These are phyloP conservation scores for Amphicarpaea edgeworthii DNA, from an alignment of 306 rosid species.

Conservation along the genomic window DNA sequence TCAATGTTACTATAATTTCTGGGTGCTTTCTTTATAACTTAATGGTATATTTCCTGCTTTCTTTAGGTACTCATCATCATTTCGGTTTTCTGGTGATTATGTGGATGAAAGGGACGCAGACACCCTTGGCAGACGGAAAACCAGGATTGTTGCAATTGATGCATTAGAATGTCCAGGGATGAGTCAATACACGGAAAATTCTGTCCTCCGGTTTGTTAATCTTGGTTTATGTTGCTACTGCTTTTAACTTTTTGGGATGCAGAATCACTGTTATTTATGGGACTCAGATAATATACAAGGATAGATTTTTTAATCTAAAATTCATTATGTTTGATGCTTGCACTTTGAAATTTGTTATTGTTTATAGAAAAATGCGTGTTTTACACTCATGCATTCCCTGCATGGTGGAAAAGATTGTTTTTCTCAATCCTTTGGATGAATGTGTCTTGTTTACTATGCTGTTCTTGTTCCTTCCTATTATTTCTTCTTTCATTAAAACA, in stretches of 20 bases:
- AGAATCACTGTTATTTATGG: background rate
- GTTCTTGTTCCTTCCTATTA: background rate
- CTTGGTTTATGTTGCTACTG: conserved; percentile 29
- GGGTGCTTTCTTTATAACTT: conserved; percentile 37
- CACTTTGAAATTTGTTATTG: conserved; percentile 35
- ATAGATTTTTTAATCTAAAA: conserved; percentile 1
- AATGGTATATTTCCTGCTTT: conserved; percentile 43
- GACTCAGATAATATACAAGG: background rate
- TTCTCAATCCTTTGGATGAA: background rate
- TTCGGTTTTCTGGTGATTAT: conserved; percentile 77
- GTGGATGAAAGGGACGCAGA: conserved; percentile 69
- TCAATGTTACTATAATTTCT: conserved; percentile 12
- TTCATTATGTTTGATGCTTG: background rate
- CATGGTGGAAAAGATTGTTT: too few species aligned
- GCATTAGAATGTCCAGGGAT: conserved; percentile 78
- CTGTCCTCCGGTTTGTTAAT: conserved; percentile 75
- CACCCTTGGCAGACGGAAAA: conserved; percentile 73
- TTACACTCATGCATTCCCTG: too few species aligned
- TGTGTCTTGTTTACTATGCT: background rate
- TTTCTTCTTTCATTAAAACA: conserved; percentile 15
- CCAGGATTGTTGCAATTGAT: conserved; percentile 83
- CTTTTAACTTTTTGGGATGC: background rate
- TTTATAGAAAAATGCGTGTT: background rate
- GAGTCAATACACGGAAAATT: conserved; percentile 72
- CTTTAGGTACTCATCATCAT: conserved; percentile 84